Evolutionary conservation across 371 early-diverging fungal species (phyloP).

Genomic region (Capniomyces stellatus): DNA sequence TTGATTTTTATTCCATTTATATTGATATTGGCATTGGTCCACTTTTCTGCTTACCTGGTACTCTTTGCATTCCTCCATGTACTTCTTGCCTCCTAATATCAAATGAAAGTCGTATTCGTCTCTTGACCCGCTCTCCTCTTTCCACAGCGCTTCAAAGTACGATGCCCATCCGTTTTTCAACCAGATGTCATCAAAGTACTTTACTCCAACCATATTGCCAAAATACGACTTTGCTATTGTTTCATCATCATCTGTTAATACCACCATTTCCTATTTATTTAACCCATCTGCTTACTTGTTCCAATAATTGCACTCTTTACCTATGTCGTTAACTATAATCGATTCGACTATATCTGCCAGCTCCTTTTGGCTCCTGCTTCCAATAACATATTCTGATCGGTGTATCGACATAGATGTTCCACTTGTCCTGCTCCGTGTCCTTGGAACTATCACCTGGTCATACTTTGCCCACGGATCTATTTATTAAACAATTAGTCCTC

Average conservation of each 20-base stretch:
- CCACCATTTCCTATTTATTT: no score
- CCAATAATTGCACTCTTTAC: not conserved
- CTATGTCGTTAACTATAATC: not conserved
- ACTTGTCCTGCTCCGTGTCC: not conserved
- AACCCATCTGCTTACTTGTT: no score
- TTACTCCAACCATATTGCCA: conserved; percentile 1
- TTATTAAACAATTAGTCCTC: no score
- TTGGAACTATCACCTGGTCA: not conserved
- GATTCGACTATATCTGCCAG: not conserved
- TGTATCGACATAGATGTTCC: not conserved
- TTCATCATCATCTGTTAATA: not conserved
- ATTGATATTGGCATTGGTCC: no score
- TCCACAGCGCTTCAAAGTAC: conserved; percentile 2
- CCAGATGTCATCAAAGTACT: not conserved
- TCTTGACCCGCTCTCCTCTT: not conserved
- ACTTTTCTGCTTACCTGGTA: conserved; percentile 1
- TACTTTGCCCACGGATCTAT: not conserved
- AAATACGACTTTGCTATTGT: conserved; percentile 3
- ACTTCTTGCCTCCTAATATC: not conserved
- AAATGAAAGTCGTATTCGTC: not conserved
- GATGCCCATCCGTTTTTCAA: not conserved
- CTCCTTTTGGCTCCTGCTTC: not conserved
- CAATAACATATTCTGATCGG: not conserved
- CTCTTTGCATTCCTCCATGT: not conserved
- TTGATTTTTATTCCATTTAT: no score